phyloP scores from a whole-genome alignment of 306 rosid species.

The Cercis canadensis region DNA sequence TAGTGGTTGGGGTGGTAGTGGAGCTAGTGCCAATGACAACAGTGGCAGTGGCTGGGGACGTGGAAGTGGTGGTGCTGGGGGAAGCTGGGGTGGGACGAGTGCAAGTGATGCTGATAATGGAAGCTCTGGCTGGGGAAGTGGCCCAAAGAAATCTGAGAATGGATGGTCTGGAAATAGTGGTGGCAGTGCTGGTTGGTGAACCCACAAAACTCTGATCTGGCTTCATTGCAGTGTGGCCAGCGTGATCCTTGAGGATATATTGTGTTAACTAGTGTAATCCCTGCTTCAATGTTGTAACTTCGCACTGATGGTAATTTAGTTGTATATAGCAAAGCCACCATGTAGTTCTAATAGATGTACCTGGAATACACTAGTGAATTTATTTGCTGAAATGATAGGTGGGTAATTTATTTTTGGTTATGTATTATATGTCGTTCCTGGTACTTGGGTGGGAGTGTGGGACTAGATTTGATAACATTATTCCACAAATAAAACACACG shows the following conservation, averaged over 20 bases:
- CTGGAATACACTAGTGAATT: no score
- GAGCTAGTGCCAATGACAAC: slow-evolving; percentile 6
- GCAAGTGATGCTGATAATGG: slow-evolving; percentile 43
- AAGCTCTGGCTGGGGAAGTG: slow-evolving; percentile 58
- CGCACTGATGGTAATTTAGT: no score
- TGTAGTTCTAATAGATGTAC: no score
- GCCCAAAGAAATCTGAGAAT: slow-evolving; percentile 46
- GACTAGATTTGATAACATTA: no score
- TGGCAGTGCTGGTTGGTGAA: slow-evolving; percentile 49
- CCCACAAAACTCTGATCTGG: slow-evolving; percentile 2
- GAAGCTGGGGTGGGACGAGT: slow-evolving; percentile 36
- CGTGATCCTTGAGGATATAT: neutral
- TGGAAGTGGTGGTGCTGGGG: slow-evolving; percentile 32
- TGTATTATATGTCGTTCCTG: no score
- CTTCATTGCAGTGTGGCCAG: slow-evolving; percentile 8
- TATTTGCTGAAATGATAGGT: no score
- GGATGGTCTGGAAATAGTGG: slow-evolving; percentile 59
- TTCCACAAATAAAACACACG: no score
- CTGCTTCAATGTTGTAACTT: neutral
- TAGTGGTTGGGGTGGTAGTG: slow-evolving; percentile 32
- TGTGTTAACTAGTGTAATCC: neutral
- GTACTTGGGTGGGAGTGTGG: no score
- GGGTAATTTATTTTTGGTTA: no score
- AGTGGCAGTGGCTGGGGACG: slow-evolving; percentile 44
- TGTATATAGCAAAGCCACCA: no score